Base-by-base conservation (phyloP, 805 yeast genomes). In the Kregervanrija pseudodelftensis region DNA sequence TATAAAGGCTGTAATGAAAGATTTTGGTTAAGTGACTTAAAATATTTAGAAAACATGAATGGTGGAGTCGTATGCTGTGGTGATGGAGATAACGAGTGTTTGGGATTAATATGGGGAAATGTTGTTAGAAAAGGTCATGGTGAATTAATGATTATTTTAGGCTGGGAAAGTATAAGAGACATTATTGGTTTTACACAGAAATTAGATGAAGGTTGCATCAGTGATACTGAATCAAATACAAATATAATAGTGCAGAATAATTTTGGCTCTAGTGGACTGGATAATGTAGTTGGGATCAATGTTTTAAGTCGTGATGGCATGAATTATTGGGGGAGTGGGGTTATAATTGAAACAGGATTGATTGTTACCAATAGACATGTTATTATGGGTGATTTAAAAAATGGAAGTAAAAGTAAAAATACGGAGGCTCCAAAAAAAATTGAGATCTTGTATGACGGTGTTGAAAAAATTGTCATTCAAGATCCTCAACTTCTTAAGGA, bases 301-400 rank as follows among this genome's bases (percentile, higher is more conserved):
- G 43, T 42, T 10, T 40, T 37, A 7, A 41, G n/a, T 5, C 16
- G 35, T 8, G 31, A 43, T 11, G 56, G 54, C 1, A 15, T 33
- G 2, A 35, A 34, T 7, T 54, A 51, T n/a, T 72, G 77, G 77
- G 77, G 76, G 1, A 65, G 74, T 7, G 67, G 74, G 14, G 60
- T 70, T 1, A 48, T 63, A n/a, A 59, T 66, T 43, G 58, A 62
- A 36, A 35, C 48, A 1, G 49, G 51, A 12, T 57, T 67, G 5
- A 44, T 73, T 4, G 55, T 70, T 5, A 72, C 77, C 7, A 73
- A 73, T 49, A 43, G 59, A 33, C 77, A 73, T 49, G 77, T 72
- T 1, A 44, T 57, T 14, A 41, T 55, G 41, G 46, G 43, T 8
- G 39, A 37, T 36, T 30, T 22, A 9, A 15, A 30, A 2, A 39